Evolutionary conservation across 1,284 basidiomycete genomes (phyloP), one percentile per base, ranked within the genome.

Genomic region (Heliocybe sulcata): DNA sequence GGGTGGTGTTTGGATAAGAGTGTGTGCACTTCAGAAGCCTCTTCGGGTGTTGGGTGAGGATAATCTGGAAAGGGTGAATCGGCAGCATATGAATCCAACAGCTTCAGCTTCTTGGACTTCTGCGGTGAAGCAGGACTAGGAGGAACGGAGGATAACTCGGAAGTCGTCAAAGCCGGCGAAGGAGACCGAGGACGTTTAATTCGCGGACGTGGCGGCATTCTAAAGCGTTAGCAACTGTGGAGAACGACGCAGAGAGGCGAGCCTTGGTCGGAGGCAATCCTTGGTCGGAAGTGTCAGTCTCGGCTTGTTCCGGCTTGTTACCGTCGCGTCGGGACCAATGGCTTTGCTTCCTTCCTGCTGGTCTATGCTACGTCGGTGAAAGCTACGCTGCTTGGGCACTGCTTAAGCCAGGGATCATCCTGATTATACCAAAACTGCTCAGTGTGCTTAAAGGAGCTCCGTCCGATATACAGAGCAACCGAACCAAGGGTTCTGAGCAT

Each of bases 31-130:
- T 59, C 38, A 2, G 47, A 54, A 1, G 61, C 61, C 2, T 86
- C 82, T 2, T 64, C 62, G 0, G 74, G 61, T 1, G 81, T 82
- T 19, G 84, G 85, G 55, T 68, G 74, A 3, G 54, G 51, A 58
- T 75, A 83, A 48, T 74, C 68, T 1, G 81, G 77, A 62, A 82
- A 87, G 0, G 83, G 85, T 2, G 81, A 80, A 52, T 65, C 62
- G 16, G 67, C 45, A 8, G 67, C 62, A 58, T 77, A 77, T 14
- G 75, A 68, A 2, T 71, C 70, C 38, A 79, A 73, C 0, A 79
- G 62, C 60, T 80, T 81, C 31, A 80, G 68, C 60, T 82, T 82
- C 66, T 81, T 82, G 4, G 72, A 63, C 53, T 68, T 61, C 35
- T 67, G 63, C 2, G 58, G 55, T 2, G 59, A 56, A 20, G 6